Evolutionary conservation across 1,139 yeast species (phyloP).

Genomic region (Debaryomycetaceae sp.): DNA sequence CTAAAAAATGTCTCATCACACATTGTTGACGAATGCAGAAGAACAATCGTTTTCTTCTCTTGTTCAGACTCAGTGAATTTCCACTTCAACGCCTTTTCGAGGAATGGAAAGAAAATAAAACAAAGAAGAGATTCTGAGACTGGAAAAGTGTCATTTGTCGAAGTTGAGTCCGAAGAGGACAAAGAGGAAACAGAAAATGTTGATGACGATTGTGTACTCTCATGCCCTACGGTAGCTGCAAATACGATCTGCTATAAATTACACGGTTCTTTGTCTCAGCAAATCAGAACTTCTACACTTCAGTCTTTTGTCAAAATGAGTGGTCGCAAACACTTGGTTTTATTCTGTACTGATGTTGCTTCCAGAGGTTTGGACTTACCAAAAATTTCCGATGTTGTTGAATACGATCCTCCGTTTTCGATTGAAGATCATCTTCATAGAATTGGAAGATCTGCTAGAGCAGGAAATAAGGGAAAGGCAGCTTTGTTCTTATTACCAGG

Average conservation of each 20-base stretch:
- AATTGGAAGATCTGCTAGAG: conserved; percentile 74
- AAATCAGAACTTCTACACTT: conserved; percentile 72
- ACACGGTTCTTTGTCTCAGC: conserved; percentile 90
- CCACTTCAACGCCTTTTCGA: conserved; percentile 73
- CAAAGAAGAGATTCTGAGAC: conserved; percentile 29
- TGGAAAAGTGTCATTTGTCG: conserved; percentile 16
- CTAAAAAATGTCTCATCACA: conserved; percentile 47
- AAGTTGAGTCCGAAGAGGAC: conserved; percentile 15
- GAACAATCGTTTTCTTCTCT: conserved; percentile 83
- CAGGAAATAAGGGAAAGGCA: conserved; percentile 64
- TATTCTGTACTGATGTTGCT: conserved; percentile 82
- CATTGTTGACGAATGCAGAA: conserved; percentile 11
- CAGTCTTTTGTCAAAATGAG: conserved; percentile 51
- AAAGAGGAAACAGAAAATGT: conserved; percentile 15
- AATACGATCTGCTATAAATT: conserved; percentile 62
- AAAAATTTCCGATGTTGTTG: conserved; percentile 59
- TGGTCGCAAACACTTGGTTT: conserved; percentile 49
- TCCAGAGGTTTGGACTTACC: conserved; percentile 72
- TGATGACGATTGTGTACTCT: conserved; percentile 40
- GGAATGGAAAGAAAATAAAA: conserved; percentile 39
- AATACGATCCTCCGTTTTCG: conserved; percentile 67
- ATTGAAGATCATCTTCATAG: conserved; percentile 71
- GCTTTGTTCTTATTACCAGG: conserved; percentile 81
- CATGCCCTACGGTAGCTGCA: conserved; percentile 53
- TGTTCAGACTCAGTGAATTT: conserved; percentile 95